Conservation (phyloP, 2,329 filamentous ascomycete species). For the Paraconiothyrium brasiliense region DNA sequence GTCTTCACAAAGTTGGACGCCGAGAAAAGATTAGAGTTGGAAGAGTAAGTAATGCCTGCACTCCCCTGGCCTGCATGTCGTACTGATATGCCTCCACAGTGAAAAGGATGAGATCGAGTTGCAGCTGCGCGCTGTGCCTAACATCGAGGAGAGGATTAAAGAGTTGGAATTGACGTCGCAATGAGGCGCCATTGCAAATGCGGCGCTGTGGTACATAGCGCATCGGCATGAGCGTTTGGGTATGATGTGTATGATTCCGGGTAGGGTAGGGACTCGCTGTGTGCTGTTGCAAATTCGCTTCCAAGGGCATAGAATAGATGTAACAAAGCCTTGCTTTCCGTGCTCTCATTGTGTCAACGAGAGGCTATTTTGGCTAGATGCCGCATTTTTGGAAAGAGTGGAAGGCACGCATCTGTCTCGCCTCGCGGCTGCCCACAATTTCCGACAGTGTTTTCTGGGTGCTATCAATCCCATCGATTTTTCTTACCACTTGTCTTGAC, state of each 20-base stretch:
- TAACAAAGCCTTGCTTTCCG: too few species aligned
- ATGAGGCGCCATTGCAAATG: constrained; percentile 6
- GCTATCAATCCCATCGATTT: background rate
- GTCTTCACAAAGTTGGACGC: constrained; percentile 92
- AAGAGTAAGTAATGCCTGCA: constrained; percentile 69
- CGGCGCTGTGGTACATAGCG: background rate
- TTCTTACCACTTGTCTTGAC: background rate
- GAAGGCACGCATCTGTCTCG: too few species aligned
- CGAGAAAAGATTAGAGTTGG: constrained; percentile 81
- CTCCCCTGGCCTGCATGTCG: background rate
- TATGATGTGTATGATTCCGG: background rate
- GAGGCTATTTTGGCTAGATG: too few species aligned
- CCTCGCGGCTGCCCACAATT: too few species aligned
- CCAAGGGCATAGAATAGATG: background rate
- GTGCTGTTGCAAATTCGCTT: background rate
- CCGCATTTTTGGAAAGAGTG: too few species aligned
- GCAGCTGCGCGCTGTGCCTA: constrained; percentile 83
- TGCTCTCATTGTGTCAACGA: too few species aligned
- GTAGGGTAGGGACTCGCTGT: background rate
- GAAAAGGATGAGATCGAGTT: constrained; percentile 95
- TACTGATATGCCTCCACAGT: constrained; percentile 47
- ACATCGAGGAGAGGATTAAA: constrained; percentile 83
- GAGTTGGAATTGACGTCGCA: constrained; percentile 67
- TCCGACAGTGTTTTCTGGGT: too few species aligned
- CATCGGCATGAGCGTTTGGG: background rate